Conservation (phyloP, 495 filamentous ascomycete genomes). For the Daldinia childiae region DNA sequence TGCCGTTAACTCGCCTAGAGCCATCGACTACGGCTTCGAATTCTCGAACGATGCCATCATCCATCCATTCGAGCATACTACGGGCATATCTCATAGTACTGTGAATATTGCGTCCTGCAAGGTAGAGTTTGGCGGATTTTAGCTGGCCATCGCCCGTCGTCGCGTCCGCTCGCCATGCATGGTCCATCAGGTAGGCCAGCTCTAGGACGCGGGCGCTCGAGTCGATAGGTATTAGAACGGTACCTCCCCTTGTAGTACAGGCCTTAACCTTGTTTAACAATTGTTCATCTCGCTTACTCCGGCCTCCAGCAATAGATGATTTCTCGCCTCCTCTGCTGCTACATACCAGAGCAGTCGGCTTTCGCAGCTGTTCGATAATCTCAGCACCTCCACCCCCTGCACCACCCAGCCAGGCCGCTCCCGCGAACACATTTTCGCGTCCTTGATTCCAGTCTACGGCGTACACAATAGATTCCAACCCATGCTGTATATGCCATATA, state of each 20-base stretch:
- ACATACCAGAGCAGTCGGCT: constrained; percentile 92
- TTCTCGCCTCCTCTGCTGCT: constrained; percentile 83
- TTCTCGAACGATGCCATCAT: constrained; percentile 88
- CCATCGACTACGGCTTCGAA: constrained; percentile 79
- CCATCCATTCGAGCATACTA: constrained; percentile 99
- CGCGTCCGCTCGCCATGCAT: constrained; percentile 78
- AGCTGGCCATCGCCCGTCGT: constrained; percentile 69
- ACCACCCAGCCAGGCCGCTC: constrained; percentile 91
- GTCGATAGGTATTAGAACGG: constrained; percentile 94
- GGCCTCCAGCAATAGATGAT: constrained; percentile 71
- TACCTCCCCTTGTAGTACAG: constrained; percentile 80
- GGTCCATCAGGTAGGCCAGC: constrained; percentile 88
- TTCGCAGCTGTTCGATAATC: constrained; percentile 90
- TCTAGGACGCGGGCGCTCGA: constrained; percentile 95
- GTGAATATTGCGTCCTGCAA: constrained; percentile 81
- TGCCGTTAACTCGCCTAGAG: constrained; percentile 55
- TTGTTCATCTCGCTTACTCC: constrained; percentile 83
- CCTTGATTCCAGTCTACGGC: constrained; percentile 98
- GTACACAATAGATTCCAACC: constrained; percentile 95
- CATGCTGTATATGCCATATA: constrained; percentile 99
- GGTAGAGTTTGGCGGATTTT: constrained; percentile 74
- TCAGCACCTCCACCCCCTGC: constrained; percentile 81
- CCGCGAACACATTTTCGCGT: constrained; percentile 89
- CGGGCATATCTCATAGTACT: constrained; percentile 87
- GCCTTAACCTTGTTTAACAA: constrained; percentile 84